phyloP scores from a whole-genome alignment of 2,329 filamentous ascomycete species.

The Apiospora hydei region DNA sequence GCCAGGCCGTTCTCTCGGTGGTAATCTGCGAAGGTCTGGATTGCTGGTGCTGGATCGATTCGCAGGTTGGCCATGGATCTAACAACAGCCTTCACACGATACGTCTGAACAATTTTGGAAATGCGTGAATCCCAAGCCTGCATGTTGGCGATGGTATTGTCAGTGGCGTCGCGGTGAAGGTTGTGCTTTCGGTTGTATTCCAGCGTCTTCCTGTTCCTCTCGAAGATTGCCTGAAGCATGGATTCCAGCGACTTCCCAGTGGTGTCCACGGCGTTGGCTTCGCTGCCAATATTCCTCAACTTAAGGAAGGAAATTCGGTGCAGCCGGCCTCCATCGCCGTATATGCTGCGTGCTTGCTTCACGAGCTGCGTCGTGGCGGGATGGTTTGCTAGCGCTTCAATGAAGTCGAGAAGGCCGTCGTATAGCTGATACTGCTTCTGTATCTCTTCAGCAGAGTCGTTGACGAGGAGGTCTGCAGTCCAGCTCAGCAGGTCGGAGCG shows the following conservation, averaged over 20 bases:
- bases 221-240: slow-evolving; percentile 39
- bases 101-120: slow-evolving; percentile 36
- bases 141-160: slow-evolving; percentile 22
- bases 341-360: slow-evolving; percentile 43
- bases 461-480: slow-evolving; percentile 31
- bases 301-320: slow-evolving; percentile 41
- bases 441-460: slow-evolving; percentile 39
- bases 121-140: slow-evolving; percentile 29
- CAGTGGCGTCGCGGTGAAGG: slow-evolving; percentile 35
- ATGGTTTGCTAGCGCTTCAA: slow-evolving; percentile 45
- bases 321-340: slow-evolving; percentile 45
- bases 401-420: slow-evolving; percentile 47
- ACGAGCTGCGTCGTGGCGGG: slow-evolving; percentile 41
- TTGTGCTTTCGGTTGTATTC: background rate
- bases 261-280: slow-evolving; percentile 31
- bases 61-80: background rate
- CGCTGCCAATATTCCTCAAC: background rate
- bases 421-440: slow-evolving; percentile 42
- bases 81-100: background rate
- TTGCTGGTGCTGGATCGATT: background rate
- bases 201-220: slow-evolving; percentile 38
- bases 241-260: slow-evolving; percentile 37
- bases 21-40: background rate
- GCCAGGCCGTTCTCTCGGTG: slow-evolving; percentile 2
- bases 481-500: slow-evolving; percentile 34